Base-by-base conservation (phyloP, 352 stramenopile genomes). In the Globisporangium emineosum region DNA sequence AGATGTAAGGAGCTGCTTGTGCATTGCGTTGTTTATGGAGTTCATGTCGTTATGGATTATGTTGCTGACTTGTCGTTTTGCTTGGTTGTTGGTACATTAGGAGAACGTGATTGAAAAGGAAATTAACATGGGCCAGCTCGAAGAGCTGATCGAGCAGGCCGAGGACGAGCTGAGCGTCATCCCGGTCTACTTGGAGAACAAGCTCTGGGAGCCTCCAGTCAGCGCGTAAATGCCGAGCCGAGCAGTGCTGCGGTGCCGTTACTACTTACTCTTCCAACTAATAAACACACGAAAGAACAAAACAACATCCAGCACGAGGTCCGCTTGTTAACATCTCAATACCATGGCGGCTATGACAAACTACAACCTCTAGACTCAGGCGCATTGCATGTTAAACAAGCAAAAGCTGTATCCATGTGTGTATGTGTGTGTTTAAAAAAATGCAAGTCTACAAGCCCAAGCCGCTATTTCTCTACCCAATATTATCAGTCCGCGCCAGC, bases 81-180 rank as follows among this genome's bases (percentile, higher is more conserved):
- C 21, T 40, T 29, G 12, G 17, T 53, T 8, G 27, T 19, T 10
- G 30, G 35, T 30, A 35, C 5, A 47, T 10, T 47, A 96, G 80
- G 88, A 96, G 71, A 68, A 80, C 49, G 72, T 77, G 32, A 93
- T 96, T 71, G 88, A 96, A 70, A 83, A 81, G 60, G 76, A 79
- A 63, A 94, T 96, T 68, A 93, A 91, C 76, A 94, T 87, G 69
- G 88, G 88, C 13, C 88, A 96, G 68, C 73, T 96, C 42, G 88
- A 96, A 65, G 86, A 94, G 68, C 78, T 96, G 53, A 93, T 96
- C 40, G 86, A 93, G 57, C 85, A 96, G 76, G 86, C 86, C 4
- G 80, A 95, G 62, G 86, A 95, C 65, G 86, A 95, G 64, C 71
- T 95, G 67, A 90, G 73, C 66, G 71, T 95, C 65, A 91, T 95